Evolutionary conservation across 345 rosid genomes (phyloP).

Genomic region (Excoecaria cochinchinensis): DNA sequence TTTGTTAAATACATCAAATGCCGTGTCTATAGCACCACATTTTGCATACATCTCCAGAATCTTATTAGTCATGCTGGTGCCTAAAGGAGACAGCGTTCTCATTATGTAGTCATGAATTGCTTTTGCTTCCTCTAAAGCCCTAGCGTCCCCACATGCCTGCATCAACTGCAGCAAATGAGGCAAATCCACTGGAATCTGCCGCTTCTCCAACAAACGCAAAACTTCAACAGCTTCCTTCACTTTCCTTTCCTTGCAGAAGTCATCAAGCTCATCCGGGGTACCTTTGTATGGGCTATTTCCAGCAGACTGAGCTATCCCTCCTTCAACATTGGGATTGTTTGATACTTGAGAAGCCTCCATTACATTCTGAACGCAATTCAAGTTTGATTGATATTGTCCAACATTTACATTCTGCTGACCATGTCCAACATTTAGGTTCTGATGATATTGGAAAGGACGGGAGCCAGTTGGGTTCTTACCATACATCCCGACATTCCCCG

Average conservation of each 20-base stretch:
- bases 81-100: constrained; percentile 33
- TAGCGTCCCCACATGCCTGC: constrained; percentile 57
- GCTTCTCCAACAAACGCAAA: constrained; percentile 41
- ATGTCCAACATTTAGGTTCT: constrained; percentile 8
- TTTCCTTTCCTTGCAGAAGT: constrained; percentile 51
- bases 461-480: constrained; percentile 11
- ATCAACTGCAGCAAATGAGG: constrained; percentile 47
- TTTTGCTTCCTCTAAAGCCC: constrained; percentile 62
- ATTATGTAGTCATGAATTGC: constrained; percentile 46
- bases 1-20: constrained; percentile 44
- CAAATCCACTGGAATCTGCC: constrained; percentile 46
- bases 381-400: constrained; percentile 20
- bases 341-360: constrained; percentile 8
- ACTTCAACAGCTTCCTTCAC: constrained; percentile 56
- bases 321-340: constrained; percentile 22
- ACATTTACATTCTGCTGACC: constrained; percentile 12
- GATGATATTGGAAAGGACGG: constrained; percentile 16
- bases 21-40: constrained; percentile 57
- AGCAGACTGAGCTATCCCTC: constrained; percentile 20
- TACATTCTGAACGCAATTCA: neutral
- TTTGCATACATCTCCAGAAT: constrained; percentile 66
- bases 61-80: constrained; percentile 41
- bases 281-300: constrained; percentile 22
- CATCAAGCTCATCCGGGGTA: constrained; percentile 46
- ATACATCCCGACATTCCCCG: neutral